Evolutionary conservation across 257 asterid genomes (phyloP).

Genomic region (Nicotiana noctiflora): DNA sequence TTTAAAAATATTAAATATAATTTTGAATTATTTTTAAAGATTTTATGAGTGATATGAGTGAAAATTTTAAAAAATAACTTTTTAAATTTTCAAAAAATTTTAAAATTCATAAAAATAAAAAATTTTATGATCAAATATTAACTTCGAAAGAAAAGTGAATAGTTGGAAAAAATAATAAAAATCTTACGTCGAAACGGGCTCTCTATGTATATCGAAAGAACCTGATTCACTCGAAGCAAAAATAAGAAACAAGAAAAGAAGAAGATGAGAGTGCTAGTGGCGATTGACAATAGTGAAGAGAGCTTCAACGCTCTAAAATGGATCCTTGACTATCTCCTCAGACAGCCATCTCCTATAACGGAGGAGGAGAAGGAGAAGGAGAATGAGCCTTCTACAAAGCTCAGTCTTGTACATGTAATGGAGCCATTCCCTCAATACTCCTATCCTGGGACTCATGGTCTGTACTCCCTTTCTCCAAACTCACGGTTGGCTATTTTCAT

Average conservation of each 20-base stretch:
- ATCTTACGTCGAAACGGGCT: too few relatives aligned
- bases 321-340: slow-evolving; percentile 37
- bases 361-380: background rate
- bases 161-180: too few relatives aligned
- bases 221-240: background rate
- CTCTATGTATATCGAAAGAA: background rate
- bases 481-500: background rate
- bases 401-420: slow-evolving; percentile 42
- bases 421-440: slow-evolving; percentile 53
- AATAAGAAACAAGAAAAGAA: background rate
- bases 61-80: too few relatives aligned
- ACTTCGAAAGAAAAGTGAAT: too few relatives aligned
- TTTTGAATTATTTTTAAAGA: too few relatives aligned
- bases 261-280: slow-evolving; percentile 45
- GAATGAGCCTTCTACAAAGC: background rate
- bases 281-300: slow-evolving; percentile 63
- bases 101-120: too few relatives aligned
- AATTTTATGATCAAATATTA: too few relatives aligned
- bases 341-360: background rate
- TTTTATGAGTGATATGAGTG: too few relatives aligned
- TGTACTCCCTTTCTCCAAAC: too few relatives aligned
- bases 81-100: too few relatives aligned
- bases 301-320: slow-evolving; percentile 55
- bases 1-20: too few relatives aligned
- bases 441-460: slow-evolving; percentile 34